Base-by-base conservation (phyloP, 768 basidiomycete genomes). In the Cystobasidiopsis lactophilus region DNA sequence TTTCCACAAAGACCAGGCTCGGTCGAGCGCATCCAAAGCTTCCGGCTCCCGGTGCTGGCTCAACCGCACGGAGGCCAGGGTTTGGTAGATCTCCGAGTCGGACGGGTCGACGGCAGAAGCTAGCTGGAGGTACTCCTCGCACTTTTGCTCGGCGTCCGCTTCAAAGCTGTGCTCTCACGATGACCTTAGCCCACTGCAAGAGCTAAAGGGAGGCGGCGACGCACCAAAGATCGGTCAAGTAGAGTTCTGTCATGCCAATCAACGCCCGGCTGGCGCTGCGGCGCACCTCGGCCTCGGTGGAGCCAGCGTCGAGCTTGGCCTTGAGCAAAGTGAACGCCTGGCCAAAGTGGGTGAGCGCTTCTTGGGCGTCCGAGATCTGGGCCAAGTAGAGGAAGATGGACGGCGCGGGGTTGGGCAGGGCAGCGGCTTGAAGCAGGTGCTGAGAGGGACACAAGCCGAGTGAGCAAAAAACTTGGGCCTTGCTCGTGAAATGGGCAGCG, bases 211-310 rank as follows among this genome's bases (percentile, higher is more conserved):
- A 2, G 9, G 37, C 52, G 16, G 30, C 16, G 1, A 54, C 62
- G 49, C 39, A 63, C 62, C 62, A 62, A 1, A 63, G 52, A 44
- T 63, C 61, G 39, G 62, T 63, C 24, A 63, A 52, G 44, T 63
- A 63, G 14, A 63, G 57, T 55, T 63, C 62, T 11, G 62, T 63
- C 62, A 63, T 63, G 5, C 62, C 58, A 29, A 63, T 60, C 13
- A 63, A 50, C 13, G 60, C 60, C 3, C 58, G 3, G 18, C 59
- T 60, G 9, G 58, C 59, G 19, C 58, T 60, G 41, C 56, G 33
- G 41, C 61, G 31, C 18, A 58, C 49, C 40, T 62, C 59, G 0
- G 51, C 52, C 55, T 62, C 59, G 33, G 16, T 44, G 14, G 50
- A 40, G 16, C n/a, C n/a, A 37, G 44, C 31, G 2, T 46, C 44